Base-by-base conservation (phyloP, 2,329 filamentous ascomycete species). In the Phialophora tarda region DNA sequence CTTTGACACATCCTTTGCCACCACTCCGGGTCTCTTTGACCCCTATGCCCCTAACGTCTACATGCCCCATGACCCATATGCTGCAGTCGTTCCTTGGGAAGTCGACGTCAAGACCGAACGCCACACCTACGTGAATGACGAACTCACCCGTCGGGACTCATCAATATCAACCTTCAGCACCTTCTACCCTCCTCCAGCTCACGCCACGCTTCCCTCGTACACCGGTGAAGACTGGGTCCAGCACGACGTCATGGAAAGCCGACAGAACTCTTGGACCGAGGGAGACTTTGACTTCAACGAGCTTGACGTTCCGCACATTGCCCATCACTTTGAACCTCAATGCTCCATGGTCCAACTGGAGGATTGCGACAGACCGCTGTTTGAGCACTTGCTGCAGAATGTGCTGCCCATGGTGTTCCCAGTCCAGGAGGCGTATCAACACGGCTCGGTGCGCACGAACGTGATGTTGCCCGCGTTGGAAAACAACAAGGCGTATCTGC, bases 21-120 rank as follows among this genome's bases (percentile, higher is more conserved):
- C 76, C 44, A 80, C 79, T 60, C 75, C 73, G 41, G 71, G 66
- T 64, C 71, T 71, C 32, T 80, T 78, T 68, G 81, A 82, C 70
- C 75, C 76, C 44, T 81, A 79, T 71, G 71, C 72, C 47, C 76
- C 78, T 32, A 77, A 80, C 75, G 64, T 81, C 76, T 70, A 80
- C 75, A 91, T 90, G 81, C 86, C 70, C 58, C 78, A 83, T 81
- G 85, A 89, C 79, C 26, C 63, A 47, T 90, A 78, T 79, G 79
- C 82, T 3, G 78, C 83, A 28, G 73, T 75, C 61, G 77, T 86
- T 71, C 92, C 93, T 0, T 97, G 96, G 77, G 94, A 97, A 79
- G 89, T 97, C 68, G 94, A 97, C 77, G 91, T 98, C 82, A 96
- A 94, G 85, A 97, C 93, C 0, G 94, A 97, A 81, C 86, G 92